phyloP scores from a whole-genome alignment of 2,329 filamentous ascomycete species.

The Xylariaceae sp. region DNA sequence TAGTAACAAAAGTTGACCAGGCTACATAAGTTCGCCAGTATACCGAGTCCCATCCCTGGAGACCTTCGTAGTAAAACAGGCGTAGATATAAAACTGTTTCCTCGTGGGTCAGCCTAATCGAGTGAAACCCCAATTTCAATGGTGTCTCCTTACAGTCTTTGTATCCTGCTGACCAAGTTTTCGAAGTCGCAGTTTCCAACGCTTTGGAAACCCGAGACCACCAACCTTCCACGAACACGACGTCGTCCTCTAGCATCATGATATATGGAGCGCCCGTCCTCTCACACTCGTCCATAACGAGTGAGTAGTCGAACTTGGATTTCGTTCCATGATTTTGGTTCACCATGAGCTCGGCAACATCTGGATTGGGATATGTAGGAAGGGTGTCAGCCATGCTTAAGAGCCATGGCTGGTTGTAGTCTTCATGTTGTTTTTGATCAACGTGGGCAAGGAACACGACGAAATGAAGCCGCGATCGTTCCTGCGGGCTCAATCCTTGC shows the following conservation, averaged over 20 bases:
- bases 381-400: conserved; percentile 20
- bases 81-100: conserved; percentile 26
- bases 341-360: conserved; percentile 7
- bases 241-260: conserved; percentile 27
- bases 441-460: conserved; percentile 25
- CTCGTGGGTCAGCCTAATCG: background rate
- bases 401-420: conserved; percentile 20
- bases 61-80: conserved; percentile 26
- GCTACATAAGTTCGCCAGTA: conserved; percentile 22
- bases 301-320: conserved; percentile 23
- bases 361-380: conserved; percentile 17
- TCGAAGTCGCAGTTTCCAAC: conserved; percentile 11
- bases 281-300: conserved; percentile 22
- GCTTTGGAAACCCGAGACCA: conserved; percentile 18
- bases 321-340: conserved; percentile 13
- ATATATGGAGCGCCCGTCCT: conserved; percentile 19
- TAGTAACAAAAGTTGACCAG: conserved; percentile 6
- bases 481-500: conserved; percentile 14
- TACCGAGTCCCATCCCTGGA: conserved; percentile 28
- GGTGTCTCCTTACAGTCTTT: conserved; percentile 11
- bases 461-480: conserved; percentile 16
- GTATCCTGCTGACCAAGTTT: conserved; percentile 18
- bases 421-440: conserved; percentile 17
- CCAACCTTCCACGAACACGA: conserved; percentile 27
- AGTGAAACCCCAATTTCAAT: background rate